Evolutionary conservation across 108 stramenopile species (phyloP).

Genomic region (Phaeodactylum tricornutum): DNA sequence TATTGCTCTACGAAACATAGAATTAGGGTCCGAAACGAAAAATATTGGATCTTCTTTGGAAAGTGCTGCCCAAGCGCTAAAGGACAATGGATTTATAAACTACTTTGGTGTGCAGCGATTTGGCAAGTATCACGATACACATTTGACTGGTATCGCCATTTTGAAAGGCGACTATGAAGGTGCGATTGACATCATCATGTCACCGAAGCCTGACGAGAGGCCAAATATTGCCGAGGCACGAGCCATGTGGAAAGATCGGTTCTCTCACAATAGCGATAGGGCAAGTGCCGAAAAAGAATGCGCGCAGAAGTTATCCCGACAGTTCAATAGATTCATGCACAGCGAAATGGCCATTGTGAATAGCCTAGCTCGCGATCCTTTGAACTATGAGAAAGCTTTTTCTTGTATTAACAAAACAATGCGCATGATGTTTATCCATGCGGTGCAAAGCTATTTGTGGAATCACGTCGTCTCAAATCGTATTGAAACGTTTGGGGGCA

Average conservation of each 20-base stretch:
- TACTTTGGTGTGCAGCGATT: constrained; percentile 95
- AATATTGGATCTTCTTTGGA: constrained; percentile 19
- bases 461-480: constrained; percentile 42
- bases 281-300: constrained; percentile 34
- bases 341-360: constrained; percentile 57
- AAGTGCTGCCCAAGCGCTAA: constrained; percentile 37
- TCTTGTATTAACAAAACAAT: constrained; percentile 65
- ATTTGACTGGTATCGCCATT: constrained; percentile 68
- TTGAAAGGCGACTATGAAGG: constrained; percentile 68
- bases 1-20: constrained; percentile 68
- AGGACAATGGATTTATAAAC: constrained; percentile 78
- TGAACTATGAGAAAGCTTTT: constrained; percentile 79
- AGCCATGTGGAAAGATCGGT: constrained; percentile 54
- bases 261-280: constrained; percentile 17
- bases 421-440: constrained; percentile 85
- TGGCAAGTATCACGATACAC: constrained; percentile 81
- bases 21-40: constrained; percentile 2
- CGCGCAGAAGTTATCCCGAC: constrained; percentile 31
- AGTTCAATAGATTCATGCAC: constrained; percentile 54
- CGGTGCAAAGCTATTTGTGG: constrained; percentile 57
- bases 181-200: constrained; percentile 77
- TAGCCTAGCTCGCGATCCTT: constrained; percentile 45
- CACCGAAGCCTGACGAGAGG: constrained; percentile 50
- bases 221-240: constrained; percentile 40
- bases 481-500: constrained; percentile 33